Percentiles rank a stretch among this genome's conserved stretches.
Evolutionary conservation across 768 basidiomycete genomes (phyloP).

Genomic region (Polyporus arcularius): DNA sequence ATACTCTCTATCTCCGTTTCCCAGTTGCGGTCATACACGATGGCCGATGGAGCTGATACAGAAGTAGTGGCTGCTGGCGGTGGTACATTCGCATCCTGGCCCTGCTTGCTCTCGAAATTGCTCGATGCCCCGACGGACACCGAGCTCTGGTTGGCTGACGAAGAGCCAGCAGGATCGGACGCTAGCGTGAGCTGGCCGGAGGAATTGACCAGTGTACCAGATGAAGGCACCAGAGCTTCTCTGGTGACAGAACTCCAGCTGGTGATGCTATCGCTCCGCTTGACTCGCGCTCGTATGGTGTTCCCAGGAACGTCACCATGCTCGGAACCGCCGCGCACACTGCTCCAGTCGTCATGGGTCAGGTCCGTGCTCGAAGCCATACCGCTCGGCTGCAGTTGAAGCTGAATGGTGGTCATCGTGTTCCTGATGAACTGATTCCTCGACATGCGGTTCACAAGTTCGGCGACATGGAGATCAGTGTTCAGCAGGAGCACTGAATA

Average conservation of each 20-base stretch:
- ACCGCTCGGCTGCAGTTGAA: constrained; percentile 63
- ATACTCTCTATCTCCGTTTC: constrained; percentile 83
- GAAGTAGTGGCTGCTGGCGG: constrained; percentile 23
- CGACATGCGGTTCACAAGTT: constrained; percentile 87
- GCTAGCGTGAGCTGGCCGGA: constrained; percentile 29
- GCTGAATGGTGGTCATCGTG: constrained; percentile 84
- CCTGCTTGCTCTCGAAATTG: constrained; percentile 22
- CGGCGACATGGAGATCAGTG: constrained; percentile 96
- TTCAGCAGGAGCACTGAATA: constrained; percentile 94
- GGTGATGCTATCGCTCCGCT: constrained; percentile 80
- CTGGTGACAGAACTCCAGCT: constrained; percentile 82
- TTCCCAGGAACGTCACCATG: constrained; percentile 48
- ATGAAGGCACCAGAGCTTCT: constrained; percentile 51
- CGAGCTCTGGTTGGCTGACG: constrained; percentile 59
- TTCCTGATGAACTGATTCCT: constrained; percentile 89
- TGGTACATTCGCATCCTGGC: constrained; percentile 38
- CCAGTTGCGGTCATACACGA: constrained; percentile 68
- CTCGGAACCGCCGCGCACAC: constrained; percentile 59
- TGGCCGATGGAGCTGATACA: constrained; percentile 1
- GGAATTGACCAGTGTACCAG: constrained; percentile 25
- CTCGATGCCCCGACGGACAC: constrained; percentile 62
- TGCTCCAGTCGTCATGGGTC: constrained; percentile 65
- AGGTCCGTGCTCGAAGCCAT: constrained; percentile 62
- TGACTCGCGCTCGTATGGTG: constrained; percentile 48
- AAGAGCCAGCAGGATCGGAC: constrained; percentile 26